Evolutionary conservation across 805 yeast genomes (phyloP).

Genomic region (Candida chauliodis): DNA sequence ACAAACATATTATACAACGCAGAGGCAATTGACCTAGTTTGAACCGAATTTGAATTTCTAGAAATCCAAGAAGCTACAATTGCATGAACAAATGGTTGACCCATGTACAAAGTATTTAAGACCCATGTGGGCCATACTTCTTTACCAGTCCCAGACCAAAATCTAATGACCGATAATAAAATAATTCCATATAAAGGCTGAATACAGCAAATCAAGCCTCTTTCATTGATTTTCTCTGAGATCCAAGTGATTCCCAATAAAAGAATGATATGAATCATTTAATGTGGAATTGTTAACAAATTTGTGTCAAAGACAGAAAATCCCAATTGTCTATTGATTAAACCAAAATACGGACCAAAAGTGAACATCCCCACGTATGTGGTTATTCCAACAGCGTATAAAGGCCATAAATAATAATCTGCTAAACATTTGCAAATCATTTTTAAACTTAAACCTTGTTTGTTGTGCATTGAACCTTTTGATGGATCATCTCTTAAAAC

Average conservation of each 20-base stretch:
- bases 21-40: slow-evolving; percentile 60
- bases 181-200: slow-evolving; percentile 10
- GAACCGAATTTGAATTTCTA: slow-evolving; percentile 56
- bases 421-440: slow-evolving; percentile 36
- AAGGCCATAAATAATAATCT: slow-evolving; percentile 46
- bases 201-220: slow-evolving; percentile 11
- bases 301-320: slow-evolving; percentile 21
- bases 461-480: slow-evolving; percentile 60
- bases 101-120: slow-evolving; percentile 18
- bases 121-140: slow-evolving; percentile 13
- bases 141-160: slow-evolving; percentile 11
- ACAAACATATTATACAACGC: slow-evolving; percentile 63
- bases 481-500: slow-evolving; percentile 61
- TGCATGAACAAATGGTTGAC: slow-evolving; percentile 27
- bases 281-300: slow-evolving; percentile 21
- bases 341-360: slow-evolving; percentile 11
- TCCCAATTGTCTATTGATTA: slow-evolving; percentile 17
- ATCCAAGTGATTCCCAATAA: slow-evolving; percentile 33
- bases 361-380: slow-evolving; percentile 20
- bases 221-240: slow-evolving; percentile 31
- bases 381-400: slow-evolving; percentile 34
- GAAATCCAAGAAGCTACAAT: slow-evolving; percentile 48
- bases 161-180: slow-evolving; percentile 9
- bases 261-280: slow-evolving; percentile 28
- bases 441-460: slow-evolving; percentile 47